Base-by-base conservation (phyloP, 352 stramenopile genomes). In the Globisporangium carolinianum region DNA sequence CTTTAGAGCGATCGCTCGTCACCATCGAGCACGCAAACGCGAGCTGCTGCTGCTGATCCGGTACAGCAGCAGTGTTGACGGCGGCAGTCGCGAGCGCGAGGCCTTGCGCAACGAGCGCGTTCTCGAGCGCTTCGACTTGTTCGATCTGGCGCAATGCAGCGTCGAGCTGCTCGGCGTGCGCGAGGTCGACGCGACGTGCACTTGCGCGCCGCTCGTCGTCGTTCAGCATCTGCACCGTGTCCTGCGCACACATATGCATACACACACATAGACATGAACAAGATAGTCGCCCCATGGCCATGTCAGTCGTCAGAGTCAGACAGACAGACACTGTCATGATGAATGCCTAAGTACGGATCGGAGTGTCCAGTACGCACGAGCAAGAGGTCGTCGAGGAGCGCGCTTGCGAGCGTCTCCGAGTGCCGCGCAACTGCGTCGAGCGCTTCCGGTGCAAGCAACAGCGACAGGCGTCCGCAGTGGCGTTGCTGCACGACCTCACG, bases 311-410 rank as follows among this genome's bases (percentile, higher is more conserved):
- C 14, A 41, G 7, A 35, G 41, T 11, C 51, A 17, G 11, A 17
- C 42, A 47, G 42, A 6, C 7, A 45, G 42, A 17, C 42, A 11
- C 5, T 17, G 11, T 15, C 42, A 15, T 10, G 39, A 46, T 17
- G 11, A 12, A 6, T 49, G 14, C 8, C 12, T 5, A 32, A 47
- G 42, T 35, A 39, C 47, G 18, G 6, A 45, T 36, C 6, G 18
- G 14, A 15, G 45, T 35, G 45, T 12, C 14, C 15, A n/a, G 1
- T 51, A 55, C 67, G 55, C 64, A 89, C 79, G 51, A 87, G 61
- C 12, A 89, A 62, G 0, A 89, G 57, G 24, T 89, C 79, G 47
- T 89, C 77, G 52, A 89, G 60, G 51, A 89, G 77, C 5, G 75
- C 66, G 11, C 71, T 68, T 5, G 77, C 73, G 2, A 89, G 67